These are phyloP conservation scores for Metschnikowia lunata DNA, from an alignment of 805 yeast species.

Conservation along the genomic window DNA sequence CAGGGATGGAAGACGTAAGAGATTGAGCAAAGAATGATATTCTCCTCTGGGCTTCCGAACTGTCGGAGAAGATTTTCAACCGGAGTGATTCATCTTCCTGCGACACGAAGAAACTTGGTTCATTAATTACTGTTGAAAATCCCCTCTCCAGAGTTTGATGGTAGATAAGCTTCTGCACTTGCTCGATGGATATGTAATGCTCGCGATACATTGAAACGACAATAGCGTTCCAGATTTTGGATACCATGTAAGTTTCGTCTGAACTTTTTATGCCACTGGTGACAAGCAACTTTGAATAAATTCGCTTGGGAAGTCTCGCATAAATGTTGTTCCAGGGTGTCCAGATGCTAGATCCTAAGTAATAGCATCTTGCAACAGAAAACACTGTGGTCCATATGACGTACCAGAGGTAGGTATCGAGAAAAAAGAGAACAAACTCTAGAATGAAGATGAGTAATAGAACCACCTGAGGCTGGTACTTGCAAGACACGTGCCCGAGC, in stretches of 20 bases:
- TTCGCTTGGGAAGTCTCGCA: conserved; percentile 70
- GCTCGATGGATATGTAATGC: conserved; percentile 70
- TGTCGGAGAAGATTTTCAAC: conserved; percentile 52
- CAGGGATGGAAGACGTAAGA: conserved; percentile 78
- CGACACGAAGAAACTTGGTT: conserved; percentile 74
- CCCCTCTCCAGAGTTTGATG: conserved; percentile 46
- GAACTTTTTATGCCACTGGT: conserved; percentile 33
- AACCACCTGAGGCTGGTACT: conserved; percentile 52
- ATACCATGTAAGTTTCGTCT: conserved; percentile 29
- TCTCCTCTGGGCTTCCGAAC: conserved; percentile 77
- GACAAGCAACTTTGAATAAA: conserved; percentile 59
- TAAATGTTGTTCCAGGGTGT: conserved; percentile 86
- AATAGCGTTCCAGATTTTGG: conserved; percentile 83
- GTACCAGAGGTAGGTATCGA: conserved; percentile 85
- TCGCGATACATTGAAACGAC: conserved; percentile 78
- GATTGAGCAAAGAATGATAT: conserved; percentile 89
- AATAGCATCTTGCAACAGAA: conserved; percentile 66
- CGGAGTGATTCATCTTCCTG: conserved; percentile 73
- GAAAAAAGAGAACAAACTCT: conserved; percentile 64
- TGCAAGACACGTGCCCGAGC: conserved; percentile 51
- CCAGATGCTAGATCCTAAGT: conserved; percentile 78
- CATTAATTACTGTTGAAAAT: conserved; percentile 21
- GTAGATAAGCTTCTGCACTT: conserved; percentile 62
- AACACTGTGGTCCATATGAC: conserved; percentile 73
- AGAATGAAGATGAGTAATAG: conserved; percentile 51